phyloP scores from a whole-genome alignment of 1,284 basidiomycete genomes.

The Rhodotorula sp. region DNA sequence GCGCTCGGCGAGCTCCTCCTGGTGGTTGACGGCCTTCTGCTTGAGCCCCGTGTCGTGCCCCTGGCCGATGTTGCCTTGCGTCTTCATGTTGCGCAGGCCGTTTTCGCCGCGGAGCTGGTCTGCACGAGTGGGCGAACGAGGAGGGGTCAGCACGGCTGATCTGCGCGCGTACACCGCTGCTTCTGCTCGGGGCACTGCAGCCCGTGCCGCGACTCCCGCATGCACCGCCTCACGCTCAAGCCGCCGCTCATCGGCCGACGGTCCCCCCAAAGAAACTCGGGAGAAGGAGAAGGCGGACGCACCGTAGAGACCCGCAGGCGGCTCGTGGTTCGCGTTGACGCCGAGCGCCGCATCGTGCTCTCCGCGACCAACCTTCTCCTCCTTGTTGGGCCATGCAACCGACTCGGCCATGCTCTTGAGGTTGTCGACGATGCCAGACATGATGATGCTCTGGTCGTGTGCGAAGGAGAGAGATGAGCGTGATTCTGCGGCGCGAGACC shows the following conservation, averaged over 20 bases:
- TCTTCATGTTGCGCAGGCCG: conserved; percentile 10
- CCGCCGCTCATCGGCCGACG: no score
- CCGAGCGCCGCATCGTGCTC: conserved; percentile 24
- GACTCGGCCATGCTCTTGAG: conserved; percentile 1
- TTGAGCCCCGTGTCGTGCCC: conserved; percentile 25
- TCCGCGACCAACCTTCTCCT: conserved; percentile 1
- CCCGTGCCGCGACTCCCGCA: no score
- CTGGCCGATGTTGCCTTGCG: conserved; percentile 10
- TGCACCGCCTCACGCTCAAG: no score
- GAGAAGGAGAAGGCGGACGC: not conserved
- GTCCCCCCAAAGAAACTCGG: no score
- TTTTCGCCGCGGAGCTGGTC: conserved; percentile 6
- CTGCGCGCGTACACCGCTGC: no score
- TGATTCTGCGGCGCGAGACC: no score
- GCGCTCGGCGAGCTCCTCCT: conserved; percentile 36
- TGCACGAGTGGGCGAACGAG: not conserved
- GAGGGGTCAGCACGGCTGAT: not conserved
- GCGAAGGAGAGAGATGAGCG: not conserved
- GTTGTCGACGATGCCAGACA: conserved; percentile 15
- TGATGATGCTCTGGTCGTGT: not conserved
- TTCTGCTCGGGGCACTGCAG: no score
- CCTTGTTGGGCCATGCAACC: conserved; percentile 21
- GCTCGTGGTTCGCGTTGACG: conserved; percentile 8
- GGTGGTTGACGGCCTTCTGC: conserved; percentile 25
- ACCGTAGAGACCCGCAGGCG: conserved; percentile 5